Base-by-base conservation (phyloP, 192 early-diverging fungal species). In the Glomus cerebriforme region DNA sequence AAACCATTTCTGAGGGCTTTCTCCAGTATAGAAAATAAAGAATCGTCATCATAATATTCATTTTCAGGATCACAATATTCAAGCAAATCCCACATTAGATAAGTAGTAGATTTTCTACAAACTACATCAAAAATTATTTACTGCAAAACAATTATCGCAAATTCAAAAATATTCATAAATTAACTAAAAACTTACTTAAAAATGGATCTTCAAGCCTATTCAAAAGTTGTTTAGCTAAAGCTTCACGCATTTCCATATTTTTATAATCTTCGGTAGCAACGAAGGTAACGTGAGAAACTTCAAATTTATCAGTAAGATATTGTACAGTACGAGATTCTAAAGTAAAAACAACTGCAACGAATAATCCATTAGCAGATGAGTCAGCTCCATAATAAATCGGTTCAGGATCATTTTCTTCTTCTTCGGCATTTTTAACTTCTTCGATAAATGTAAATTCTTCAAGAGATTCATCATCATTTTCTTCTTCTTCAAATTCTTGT, bases 11-110 rank as follows among this genome's bases (percentile, higher is more conserved):
- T n/a, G 43, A 37, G 26, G 0, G 26, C 26, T 71, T 43, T 24
- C 19, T 27, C 43, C 39, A 71, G 19, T 47, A 45, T 29, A 47
- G 24, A n/a, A 49, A 71, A 27, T 22, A 71, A 45, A 27, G 69
- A 71, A 47, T 71, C 24, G 2, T 43, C 26, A 26, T 47, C 39
- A 29, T 43, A 24, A 34, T 22, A 68, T 71, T 71, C 69, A 71
- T 71, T 71, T 71, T 71, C 69, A 43, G 32, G 69, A 27, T 47
- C 39, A 49, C 69, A 71, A 17, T 47, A 71, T 71, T 71, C 69
- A 2, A 71, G 27, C 7, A 71, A 24, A 49, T 71, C 69, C 69
- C 69, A 71, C n/a, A 71, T 24, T 3, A 71, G 9, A 71, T 71
- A 71, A 27, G n/a, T 47, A 19, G 19, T 71, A 2, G 69, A 71